Conservation (phyloP, 129 eudicot genomes). For the Saussurea involucrata region DNA sequence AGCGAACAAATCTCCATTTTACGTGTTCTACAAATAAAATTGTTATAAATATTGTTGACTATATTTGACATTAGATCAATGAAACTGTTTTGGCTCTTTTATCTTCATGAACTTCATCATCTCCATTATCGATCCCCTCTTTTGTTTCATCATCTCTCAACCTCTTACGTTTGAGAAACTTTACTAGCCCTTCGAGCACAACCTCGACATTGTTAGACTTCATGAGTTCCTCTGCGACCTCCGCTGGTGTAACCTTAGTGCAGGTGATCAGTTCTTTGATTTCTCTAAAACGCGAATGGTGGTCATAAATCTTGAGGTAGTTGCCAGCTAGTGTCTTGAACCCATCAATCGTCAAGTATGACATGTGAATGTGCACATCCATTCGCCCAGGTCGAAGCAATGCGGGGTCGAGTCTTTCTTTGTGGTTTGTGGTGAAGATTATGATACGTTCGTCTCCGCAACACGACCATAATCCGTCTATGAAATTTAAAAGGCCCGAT, state of each 20-base stretch:
- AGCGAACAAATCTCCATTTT: too few relatives aligned
- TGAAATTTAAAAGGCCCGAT: constrained; percentile 69
- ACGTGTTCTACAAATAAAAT: neutral
- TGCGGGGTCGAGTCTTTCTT: constrained; percentile 72
- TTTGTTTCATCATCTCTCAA: constrained; percentile 18
- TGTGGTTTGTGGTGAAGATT: constrained; percentile 71
- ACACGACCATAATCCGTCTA: constrained; percentile 80
- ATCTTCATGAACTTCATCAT: neutral
- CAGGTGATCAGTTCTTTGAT: constrained; percentile 42
- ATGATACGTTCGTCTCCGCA: constrained; percentile 77
- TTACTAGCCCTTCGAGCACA: constrained; percentile 39
- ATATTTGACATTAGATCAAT: neutral
- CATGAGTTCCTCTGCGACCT: constrained; percentile 73
- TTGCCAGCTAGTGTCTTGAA: constrained; percentile 54
- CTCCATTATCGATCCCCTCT: constrained; percentile 10
- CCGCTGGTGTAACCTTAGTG: constrained; percentile 58
- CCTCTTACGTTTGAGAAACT: constrained; percentile 40
- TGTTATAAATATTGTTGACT: neutral
- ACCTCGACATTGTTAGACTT: constrained; percentile 44
- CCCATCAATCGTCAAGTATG: constrained; percentile 50
- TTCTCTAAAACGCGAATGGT: constrained; percentile 36
- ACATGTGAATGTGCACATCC: constrained; percentile 85
- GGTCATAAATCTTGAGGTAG: constrained; percentile 39
- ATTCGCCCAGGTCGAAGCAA: constrained; percentile 74
- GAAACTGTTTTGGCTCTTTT: constrained; percentile 18